Conservation (phyloP, 2,329 filamentous ascomycete genomes). For the Chaetomium sp. region DNA sequence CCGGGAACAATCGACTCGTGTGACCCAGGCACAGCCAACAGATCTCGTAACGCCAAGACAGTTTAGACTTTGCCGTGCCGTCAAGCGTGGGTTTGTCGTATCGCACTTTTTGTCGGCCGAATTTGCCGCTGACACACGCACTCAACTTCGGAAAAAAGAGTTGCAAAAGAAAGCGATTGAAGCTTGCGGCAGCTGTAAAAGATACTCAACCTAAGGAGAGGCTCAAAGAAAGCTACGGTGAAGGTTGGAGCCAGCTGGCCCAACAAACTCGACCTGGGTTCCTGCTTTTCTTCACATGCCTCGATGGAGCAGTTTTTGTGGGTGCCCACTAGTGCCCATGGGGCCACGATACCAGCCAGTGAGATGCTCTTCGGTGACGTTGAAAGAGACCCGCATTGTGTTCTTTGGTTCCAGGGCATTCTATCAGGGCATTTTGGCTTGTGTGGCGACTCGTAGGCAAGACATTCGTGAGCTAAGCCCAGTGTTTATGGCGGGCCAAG, state of each 20-base stretch:
- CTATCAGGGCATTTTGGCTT: not conserved
- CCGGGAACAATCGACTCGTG: slow-evolving; percentile 10
- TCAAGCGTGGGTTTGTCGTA: not conserved
- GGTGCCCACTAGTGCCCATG: not conserved
- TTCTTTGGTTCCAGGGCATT: slow-evolving; percentile 9
- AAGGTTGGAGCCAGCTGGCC: not conserved
- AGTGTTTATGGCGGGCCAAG: not conserved
- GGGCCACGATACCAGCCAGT: not conserved
- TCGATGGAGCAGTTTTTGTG: slow-evolving; percentile 7
- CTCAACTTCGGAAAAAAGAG: slow-evolving; percentile 5
- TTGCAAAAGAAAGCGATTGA: slow-evolving; percentile 1
- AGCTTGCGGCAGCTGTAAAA: not conserved
- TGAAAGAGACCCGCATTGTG: not conserved
- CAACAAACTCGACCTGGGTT: slow-evolving; percentile 6
- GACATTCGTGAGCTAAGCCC: not conserved
- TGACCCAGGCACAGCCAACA: slow-evolving; percentile 1
- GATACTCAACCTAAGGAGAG: no score
- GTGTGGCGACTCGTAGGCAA: not conserved
- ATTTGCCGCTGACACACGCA: slow-evolving; percentile 3
- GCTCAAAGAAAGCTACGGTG: no score
- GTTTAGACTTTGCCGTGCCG: slow-evolving; percentile 11
- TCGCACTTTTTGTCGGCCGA: not conserved
- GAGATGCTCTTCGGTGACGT: not conserved
- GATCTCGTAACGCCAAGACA: slow-evolving; percentile 17
- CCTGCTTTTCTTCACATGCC: slow-evolving; percentile 22